Evolutionary conservation across 1,284 basidiomycete species (phyloP), one percentile per base, ranked within the genome.

Genomic region (Takashimella koratensis): DNA sequence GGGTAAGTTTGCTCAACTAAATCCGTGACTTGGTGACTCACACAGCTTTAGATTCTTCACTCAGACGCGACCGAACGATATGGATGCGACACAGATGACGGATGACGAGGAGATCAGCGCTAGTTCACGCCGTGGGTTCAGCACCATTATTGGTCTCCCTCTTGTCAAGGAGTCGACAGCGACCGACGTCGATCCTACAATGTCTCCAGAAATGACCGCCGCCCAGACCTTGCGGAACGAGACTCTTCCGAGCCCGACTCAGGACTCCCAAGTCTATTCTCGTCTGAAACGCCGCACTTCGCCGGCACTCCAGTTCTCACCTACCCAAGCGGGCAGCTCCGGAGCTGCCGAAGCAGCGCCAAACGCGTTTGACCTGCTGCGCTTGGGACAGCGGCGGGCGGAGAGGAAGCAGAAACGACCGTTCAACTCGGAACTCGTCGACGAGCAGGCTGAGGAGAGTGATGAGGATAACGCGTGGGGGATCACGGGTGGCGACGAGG

Each of bases 391-490:
- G 13, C 40, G 45, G 5, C 40, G 30, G 2, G 50, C 46, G 13
- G 26, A 30, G 16, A 8, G 10, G 24, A 30, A 22, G 23, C 27
- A 40, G 24, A 39, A 42, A 36, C 19, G 49, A 22, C 30, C 30
- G 2, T 16, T 19, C 30, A 49, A 55, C 25, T 47, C 51, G 0
- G 54, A 51, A 13, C 48, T 66, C 22, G 49, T 74, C 26, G 70
- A 74, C 30, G 67, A 59, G 36, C 65, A 74, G 47, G 72, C 72
- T 1, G 72, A 73, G 48, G 72, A 74, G 47, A 69, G 66, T 96
- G 71, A 72, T 30, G 72, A 74, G 36, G 72, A 73, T 36, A 54
- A 59, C 43, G 68, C 64, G 5, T 71, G 70, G 70, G 64, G 60
- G 3, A 44, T 25, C 12, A 45, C 43, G 3, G 58, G 56, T 6